Base-by-base conservation (phyloP, 163 green algal genomes). In the Chlamydomonas reinhardtii region DNA sequence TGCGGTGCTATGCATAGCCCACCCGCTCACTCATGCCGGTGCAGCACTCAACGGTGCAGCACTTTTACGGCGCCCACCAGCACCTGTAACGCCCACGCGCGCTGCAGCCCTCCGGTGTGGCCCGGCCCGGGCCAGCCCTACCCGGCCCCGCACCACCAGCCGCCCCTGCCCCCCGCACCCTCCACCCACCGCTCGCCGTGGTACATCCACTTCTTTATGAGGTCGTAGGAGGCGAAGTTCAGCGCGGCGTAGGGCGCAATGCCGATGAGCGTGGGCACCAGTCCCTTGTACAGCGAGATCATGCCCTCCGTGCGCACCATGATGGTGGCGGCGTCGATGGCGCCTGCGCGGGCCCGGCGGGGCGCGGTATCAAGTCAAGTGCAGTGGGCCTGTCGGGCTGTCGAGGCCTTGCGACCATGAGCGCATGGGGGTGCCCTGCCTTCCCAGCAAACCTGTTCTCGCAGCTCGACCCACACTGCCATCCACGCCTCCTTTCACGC, bases 201-300 rank as follows among this genome's bases (percentile, higher is more conserved):
- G 88, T 96, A 96, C 3, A 94, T 74, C 74, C 81, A 86, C 73
- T 93, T 91, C 88, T 98, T 98, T 17, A 96, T 88, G 64, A 98
- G 73, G 90, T 99, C 96, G 75, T 98, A 99, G 0, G 92, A 93
- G 11, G 96, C 95, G 94, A 99, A 98, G 90, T 99, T 98, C 74
- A 98, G 88, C 15, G 97, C 97, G 1, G 96, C 95, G 76, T 98
- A 99, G 31, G 97, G 97, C 24, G 97, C 97, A 35, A 98, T 96
- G 72, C 93, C 93, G 16, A 95, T 88, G 37, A 99, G 91, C 0
- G 97, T 98, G 39, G 96, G 95, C 29, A 91, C 83, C 2, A 98
- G 85, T 19, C 96, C 96, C 90, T 96, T 98, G 92, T 98, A 98
- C 35, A 98, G 90, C 4, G 96, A 93, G 19, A 93, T 31, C 4